Base-by-base conservation (phyloP, 2,329 filamentous ascomycete genomes). In the Cytospora mali region DNA sequence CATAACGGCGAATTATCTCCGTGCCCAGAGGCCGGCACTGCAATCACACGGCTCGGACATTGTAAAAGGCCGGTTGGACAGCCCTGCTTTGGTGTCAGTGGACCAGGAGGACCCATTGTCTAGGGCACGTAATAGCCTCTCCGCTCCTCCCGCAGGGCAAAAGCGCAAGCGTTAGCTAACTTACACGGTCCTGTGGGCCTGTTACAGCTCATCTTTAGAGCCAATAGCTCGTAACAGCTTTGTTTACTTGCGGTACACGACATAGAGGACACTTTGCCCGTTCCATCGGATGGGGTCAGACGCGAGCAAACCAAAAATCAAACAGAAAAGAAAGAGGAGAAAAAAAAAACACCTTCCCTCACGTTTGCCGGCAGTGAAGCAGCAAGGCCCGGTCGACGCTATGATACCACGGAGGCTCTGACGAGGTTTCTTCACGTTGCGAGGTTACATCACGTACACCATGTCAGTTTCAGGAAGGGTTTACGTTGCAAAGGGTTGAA, bases 31-130 rank as follows among this genome's bases (percentile, higher is more conserved):
- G 62, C 87, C 87, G 46, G 73, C 76, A n/a, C 71, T 90, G 68
- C 76, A 87, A 62, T 79, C 76, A 54, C 81, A 82, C 21, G 85
- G 81, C 66, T 65, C 64, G 42, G 64, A 65, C 39, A 55, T 65
- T 50, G 61, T 65, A 33, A 65, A 63, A 61, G 57, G 61, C 54
- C 57, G 57, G 46, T 74, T 83, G 61, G 86, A 87, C 58, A 91
- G 87, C 73, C 88, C 89, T 28, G 80, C 82, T 31, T 76, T 89
- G 58, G 76, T 88, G 57, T 85, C 83, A 62, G 82, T 82, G 62
- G 83, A 86, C 68, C 78, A 84, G 71, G 82, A 83, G 52, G 87
- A 91, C 79, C 76, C 80, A 52, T 72, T 85, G 67, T 74, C 76
- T 72, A 82, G 79, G 78, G 78, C 81, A 78, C 75, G 81, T 76